A percentile compares a stretch with the other conserved stretches of the same genome.
These are phyloP conservation scores for Aspergillus jensenii DNA, from an alignment of 2,329 filamentous ascomycete species.

Conservation along the genomic window DNA sequence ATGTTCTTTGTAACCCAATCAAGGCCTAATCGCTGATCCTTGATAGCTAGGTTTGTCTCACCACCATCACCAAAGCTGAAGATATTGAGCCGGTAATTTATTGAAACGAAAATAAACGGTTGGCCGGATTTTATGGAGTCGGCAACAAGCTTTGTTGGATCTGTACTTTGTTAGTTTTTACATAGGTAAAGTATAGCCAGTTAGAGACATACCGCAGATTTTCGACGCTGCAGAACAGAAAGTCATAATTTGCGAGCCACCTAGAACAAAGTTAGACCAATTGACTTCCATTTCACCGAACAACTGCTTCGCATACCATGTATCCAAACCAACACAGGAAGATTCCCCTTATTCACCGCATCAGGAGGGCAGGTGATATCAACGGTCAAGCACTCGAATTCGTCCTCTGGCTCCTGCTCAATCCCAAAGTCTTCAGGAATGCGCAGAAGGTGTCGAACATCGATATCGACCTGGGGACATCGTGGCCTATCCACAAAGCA, in stretches of 20 bases:
- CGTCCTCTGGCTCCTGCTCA: conserved; percentile 37
- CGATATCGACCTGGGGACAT: conserved; percentile 44
- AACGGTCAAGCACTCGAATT: conserved; percentile 47
- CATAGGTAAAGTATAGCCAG: not conserved
- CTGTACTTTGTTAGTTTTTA: conserved; percentile 15
- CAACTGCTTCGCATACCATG: conserved; percentile 32
- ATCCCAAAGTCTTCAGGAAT: conserved; percentile 37
- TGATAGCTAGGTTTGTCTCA: conserved; percentile 44
- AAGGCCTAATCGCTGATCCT: conserved; percentile 33
- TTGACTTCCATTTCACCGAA: not conserved
- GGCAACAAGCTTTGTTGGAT: conserved; percentile 35
- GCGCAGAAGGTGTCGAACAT: conserved; percentile 46
- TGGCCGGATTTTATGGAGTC: conserved; percentile 35
- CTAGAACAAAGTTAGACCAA: conserved; percentile 9
- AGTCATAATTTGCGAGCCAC: conserved; percentile 47
- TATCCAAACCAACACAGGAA: conserved; percentile 49
- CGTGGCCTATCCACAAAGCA: conserved; percentile 31
- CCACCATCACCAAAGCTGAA: conserved; percentile 47
- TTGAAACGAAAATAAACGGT: conserved; percentile 44
- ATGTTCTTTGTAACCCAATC: conserved; percentile 44
- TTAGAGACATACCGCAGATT: conserved; percentile 38
- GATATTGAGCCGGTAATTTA: conserved; percentile 47
- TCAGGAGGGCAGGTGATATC: conserved; percentile 37
- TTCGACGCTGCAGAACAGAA: conserved; percentile 45
- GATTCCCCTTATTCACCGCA: not conserved